phyloP scores from a whole-genome alignment of 108 stramenopile species.

The Skeletonema grethae region DNA sequence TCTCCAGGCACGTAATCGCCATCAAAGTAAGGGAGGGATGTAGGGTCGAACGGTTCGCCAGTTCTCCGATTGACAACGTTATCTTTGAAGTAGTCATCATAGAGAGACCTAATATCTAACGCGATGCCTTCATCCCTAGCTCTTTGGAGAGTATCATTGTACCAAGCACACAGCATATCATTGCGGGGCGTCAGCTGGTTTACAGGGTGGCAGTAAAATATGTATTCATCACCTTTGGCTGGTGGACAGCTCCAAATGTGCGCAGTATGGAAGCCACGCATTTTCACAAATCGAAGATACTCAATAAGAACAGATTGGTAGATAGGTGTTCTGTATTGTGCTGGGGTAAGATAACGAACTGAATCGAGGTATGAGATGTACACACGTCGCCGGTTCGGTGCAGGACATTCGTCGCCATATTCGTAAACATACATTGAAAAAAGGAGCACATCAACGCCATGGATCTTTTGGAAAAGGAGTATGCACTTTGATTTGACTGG shows the following conservation, averaged over 20 bases:
- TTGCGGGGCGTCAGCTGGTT: slow-evolving; percentile 83
- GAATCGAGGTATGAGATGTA: slow-evolving; percentile 97
- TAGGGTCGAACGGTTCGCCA: slow-evolving; percentile 49
- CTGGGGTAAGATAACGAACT: slow-evolving; percentile 92
- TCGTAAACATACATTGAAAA: slow-evolving; percentile 98
- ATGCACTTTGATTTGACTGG: slow-evolving; percentile 91
- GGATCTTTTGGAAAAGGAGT: slow-evolving; percentile 91
- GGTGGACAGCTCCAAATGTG: slow-evolving; percentile 99
- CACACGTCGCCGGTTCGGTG: slow-evolving; percentile 90
- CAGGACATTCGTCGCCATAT: slow-evolving; percentile 91
- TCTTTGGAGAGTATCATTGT: slow-evolving; percentile 81
- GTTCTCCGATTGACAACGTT: slow-evolving; percentile 39
- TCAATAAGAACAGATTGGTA: slow-evolving; percentile 91
- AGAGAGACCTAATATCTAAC: slow-evolving; percentile 70
- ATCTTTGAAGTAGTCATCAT: slow-evolving; percentile 86
- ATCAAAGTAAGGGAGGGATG: slow-evolving; percentile 89
- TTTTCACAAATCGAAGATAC: slow-evolving; percentile 92
- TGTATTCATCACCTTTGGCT: slow-evolving; percentile 95
- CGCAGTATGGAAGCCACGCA: slow-evolving; percentile 95
- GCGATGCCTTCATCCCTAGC: slow-evolving; percentile 81
- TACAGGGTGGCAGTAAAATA: slow-evolving; percentile 87
- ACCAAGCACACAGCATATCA: slow-evolving; percentile 92
- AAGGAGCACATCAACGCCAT: slow-evolving; percentile 94
- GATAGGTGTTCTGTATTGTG: slow-evolving; percentile 75
- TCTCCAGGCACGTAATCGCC: slow-evolving; percentile 96